These are phyloP conservation scores for Talaromyces sp. DNA, from an alignment of 2,329 filamentous ascomycete genomes.

Conservation along the genomic window DNA sequence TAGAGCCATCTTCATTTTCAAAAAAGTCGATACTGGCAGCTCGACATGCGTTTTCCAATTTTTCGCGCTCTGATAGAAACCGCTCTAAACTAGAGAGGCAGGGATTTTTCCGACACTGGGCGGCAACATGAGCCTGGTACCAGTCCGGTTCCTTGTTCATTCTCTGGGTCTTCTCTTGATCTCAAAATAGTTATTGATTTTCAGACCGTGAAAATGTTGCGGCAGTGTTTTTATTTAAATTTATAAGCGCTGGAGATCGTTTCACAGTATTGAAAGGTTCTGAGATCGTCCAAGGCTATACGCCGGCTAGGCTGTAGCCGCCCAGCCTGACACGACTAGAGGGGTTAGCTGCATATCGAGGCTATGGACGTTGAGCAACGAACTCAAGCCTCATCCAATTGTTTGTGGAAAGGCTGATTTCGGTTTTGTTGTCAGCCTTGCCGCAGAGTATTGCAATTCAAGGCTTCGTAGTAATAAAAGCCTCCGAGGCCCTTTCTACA, in stretches of 20 bases:
- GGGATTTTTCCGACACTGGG: constrained; percentile 1
- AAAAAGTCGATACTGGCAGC: background rate
- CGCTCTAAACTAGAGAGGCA: background rate
- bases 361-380: background rate
- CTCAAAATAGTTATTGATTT: background rate
- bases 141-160: background rate
- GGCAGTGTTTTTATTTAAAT: background rate
- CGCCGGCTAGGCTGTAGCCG: background rate
- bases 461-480: background rate
- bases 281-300: background rate
- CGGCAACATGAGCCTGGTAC: background rate
- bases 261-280: background rate
- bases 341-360: background rate
- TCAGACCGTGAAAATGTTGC: background rate
- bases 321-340: background rate
- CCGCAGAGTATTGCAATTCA: background rate
- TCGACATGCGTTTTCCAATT: background rate
- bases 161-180: background rate
- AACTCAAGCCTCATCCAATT: background rate
- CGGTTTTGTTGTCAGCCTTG: background rate
- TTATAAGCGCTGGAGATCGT: background rate
- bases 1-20: background rate
- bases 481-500: background rate
- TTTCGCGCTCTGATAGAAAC: background rate
- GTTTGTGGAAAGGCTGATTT: background rate